Percentiles rank a stretch among this genome's conserved stretches.
Conservation (phyloP, 164 flowering plant species). For the Nymphaea thermarum region DNA sequence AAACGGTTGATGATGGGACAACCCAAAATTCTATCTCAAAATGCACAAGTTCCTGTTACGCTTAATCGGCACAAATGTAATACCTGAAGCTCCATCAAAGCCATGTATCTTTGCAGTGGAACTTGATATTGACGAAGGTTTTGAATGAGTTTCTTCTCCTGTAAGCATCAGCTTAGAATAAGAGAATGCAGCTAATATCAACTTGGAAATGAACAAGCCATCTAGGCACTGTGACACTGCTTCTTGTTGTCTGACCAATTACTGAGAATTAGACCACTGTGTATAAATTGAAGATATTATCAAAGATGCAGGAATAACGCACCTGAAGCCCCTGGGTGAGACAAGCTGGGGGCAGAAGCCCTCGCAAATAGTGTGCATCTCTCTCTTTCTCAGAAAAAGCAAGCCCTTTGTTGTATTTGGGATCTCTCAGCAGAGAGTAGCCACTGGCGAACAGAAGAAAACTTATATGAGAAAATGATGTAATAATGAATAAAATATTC, state of each 20-base stretch:
- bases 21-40: no score
- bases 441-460: slow-evolving; percentile 35
- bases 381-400: slow-evolving; percentile 69
- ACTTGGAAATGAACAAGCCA: neutral
- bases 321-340: slow-evolving; percentile 56
- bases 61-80: neutral
- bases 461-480: neutral
- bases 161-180: neutral
- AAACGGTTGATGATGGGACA: no score
- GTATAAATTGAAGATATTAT: neutral
- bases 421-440: slow-evolving; percentile 58
- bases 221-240: no score
- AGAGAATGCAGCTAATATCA: neutral
- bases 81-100: slow-evolving; percentile 84
- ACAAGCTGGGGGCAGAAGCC: slow-evolving; percentile 67
- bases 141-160: slow-evolving; percentile 75
- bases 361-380: slow-evolving; percentile 72
- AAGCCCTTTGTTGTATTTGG: slow-evolving; percentile 76
- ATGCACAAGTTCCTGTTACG: neutral
- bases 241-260: no score
- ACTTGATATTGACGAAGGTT: slow-evolving; percentile 55
- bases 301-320: slow-evolving; percentile 4
- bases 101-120: slow-evolving; percentile 67
- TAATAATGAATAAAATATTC: neutral
- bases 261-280: no score